phyloP scores from a whole-genome alignment of 257 asterid genomes.

The Solanum etuberosum region DNA sequence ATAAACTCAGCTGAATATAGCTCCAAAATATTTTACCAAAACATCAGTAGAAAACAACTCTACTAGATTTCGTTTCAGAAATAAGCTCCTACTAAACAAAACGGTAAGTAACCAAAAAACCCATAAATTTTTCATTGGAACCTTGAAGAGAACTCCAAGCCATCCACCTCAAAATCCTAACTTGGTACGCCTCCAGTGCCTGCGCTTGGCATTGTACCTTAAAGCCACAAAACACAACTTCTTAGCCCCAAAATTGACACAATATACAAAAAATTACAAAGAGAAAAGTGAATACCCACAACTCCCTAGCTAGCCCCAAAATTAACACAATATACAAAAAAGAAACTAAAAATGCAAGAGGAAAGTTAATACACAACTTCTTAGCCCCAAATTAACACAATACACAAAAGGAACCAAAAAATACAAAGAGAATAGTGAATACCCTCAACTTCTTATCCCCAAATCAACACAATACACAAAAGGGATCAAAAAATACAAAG shows the following conservation, averaged over 20 bases:
- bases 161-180: constrained; percentile 15
- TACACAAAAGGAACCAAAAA: neutral
- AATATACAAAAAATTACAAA: neutral
- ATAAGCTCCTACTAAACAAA: neutral
- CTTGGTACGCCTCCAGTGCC: constrained; percentile 31
- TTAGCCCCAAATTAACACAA: neutral
- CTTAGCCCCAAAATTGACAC: neutral
- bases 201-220: constrained; percentile 29
- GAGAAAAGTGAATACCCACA: neutral
- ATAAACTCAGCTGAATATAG: neutral
- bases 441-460: neutral
- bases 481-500: neutral
- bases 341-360: neutral
- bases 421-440: neutral
- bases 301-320: neutral
- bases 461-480: neutral
- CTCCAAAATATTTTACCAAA: neutral
- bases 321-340: neutral
- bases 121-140: neutral
- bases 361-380: neutral
- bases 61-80: neutral
- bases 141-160: neutral
- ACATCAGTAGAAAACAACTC: neutral
- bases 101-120: neutral
- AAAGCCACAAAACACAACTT: neutral